A percentile compares a stretch with the other conserved stretches of the same genome.
These are phyloP conservation scores for Puccinia horiana DNA, from an alignment of 1,284 basidiomycete genomes.

Conservation along the genomic window DNA sequence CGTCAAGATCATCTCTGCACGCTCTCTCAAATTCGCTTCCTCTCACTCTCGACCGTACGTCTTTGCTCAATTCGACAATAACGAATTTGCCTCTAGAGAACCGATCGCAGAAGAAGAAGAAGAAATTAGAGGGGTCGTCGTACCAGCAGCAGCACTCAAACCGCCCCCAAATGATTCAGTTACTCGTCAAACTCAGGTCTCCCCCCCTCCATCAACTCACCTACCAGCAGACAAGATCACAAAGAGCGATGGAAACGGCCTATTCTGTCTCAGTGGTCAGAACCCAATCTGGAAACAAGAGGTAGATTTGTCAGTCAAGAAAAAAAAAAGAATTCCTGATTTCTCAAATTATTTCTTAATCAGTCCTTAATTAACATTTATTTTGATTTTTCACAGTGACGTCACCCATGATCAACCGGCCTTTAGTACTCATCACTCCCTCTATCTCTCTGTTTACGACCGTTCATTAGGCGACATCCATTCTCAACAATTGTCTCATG, in stretches of 20 bases:
- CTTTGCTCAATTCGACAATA: conserved; percentile 97
- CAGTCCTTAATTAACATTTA: not conserved
- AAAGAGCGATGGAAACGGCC: conserved; percentile 3
- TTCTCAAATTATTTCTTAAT: not conserved
- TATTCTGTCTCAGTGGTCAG: conserved; percentile 62
- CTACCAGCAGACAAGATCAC: not conserved
- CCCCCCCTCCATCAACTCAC: not conserved
- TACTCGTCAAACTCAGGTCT: not conserved
- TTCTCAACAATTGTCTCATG: not conserved
- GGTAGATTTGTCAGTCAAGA: conserved; percentile 69
- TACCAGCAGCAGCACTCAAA: not conserved
- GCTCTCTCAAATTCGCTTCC: conserved; percentile 65
- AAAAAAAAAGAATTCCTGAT: not conserved
- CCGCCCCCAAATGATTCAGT: not conserved
- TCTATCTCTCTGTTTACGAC: conserved; percentile 48
- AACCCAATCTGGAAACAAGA: conserved; percentile 99
- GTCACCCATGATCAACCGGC: conserved; percentile 34
- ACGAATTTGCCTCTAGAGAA: conserved; percentile 93
- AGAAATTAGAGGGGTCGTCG: conserved; percentile 49
- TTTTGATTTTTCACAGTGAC: conserved; percentile 11
- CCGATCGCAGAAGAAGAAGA: conserved; percentile 77
- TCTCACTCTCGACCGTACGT: conserved; percentile 76
- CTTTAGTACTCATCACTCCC: conserved; percentile 22
- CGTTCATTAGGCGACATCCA: conserved; percentile 44
- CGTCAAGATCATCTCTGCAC: conserved; percentile 90